A percentile compares a stretch with the other conserved stretches of the same genome.
phyloP scores from a whole-genome alignment of 345 rosid species.

The Lumnitzera littorea region DNA sequence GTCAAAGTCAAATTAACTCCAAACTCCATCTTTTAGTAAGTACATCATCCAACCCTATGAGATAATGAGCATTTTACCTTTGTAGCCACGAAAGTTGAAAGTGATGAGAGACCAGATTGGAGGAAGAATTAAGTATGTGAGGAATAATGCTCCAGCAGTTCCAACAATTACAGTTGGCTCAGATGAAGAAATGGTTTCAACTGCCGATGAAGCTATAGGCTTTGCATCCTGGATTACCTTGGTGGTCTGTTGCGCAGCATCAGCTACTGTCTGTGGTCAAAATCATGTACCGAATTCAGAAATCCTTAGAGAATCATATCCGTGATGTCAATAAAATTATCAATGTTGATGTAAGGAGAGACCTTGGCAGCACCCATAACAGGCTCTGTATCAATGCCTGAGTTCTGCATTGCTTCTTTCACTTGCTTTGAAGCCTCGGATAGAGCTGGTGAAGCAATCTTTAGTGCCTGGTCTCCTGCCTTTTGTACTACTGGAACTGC shows the following conservation, averaged over 20 bases:
- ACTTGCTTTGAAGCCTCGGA: conserved; percentile 87
- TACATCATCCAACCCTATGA: neutral
- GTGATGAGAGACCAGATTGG: conserved; percentile 71
- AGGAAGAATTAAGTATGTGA: conserved; percentile 68
- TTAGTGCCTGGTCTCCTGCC: conserved; percentile 77
- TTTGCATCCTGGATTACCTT: conserved; percentile 61
- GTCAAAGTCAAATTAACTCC: neutral
- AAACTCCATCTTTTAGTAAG: neutral
- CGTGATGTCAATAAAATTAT: neutral
- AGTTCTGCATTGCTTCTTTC: conserved; percentile 75
- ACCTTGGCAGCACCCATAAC: conserved; percentile 82
- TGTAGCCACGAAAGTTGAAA: conserved; percentile 75
- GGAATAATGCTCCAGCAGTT: conserved; percentile 59
- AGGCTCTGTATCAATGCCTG: conserved; percentile 73
- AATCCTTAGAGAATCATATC: neutral
- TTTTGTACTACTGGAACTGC: conserved; percentile 63
- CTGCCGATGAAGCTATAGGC: conserved; percentile 77
- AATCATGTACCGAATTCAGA: neutral
- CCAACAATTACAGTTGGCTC: conserved; percentile 68
- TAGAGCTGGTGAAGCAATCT: conserved; percentile 75
- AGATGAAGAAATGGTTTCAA: conserved; percentile 62
- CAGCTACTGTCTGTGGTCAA: conserved; percentile 58
- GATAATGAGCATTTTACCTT: conserved; percentile 37
- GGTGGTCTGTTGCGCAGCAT: conserved; percentile 64
- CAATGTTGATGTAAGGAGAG: neutral